A percentile compares a stretch with the other conserved stretches of the same genome.
phyloP scores from a whole-genome alignment of 495 filamentous ascomycete genomes.

The Aspergillus campestris region DNA sequence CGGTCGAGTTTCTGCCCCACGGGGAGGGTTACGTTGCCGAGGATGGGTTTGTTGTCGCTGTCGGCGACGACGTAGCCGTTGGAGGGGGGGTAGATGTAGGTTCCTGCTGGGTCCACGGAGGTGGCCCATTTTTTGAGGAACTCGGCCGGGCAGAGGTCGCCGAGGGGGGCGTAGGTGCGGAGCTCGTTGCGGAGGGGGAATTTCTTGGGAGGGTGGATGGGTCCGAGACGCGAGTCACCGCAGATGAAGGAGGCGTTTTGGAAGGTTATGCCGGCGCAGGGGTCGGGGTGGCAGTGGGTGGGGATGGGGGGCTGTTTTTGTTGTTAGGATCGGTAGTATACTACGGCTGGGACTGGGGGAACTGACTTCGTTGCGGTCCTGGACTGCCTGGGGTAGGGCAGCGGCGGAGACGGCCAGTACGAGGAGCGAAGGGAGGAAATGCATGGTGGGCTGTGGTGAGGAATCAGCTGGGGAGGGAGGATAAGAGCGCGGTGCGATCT shows the following conservation, averaged over 20 bases:
- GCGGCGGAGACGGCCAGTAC: too few relatives aligned
- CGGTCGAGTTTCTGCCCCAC: conserved; percentile 44
- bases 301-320: too few relatives aligned
- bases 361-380: too few relatives aligned
- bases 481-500: too few relatives aligned
- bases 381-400: too few relatives aligned
- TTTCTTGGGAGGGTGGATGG: conserved; percentile 27
- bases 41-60: conserved; percentile 24
- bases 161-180: conserved; percentile 39
- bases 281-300: conserved; percentile 2
- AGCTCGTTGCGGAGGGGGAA: conserved; percentile 31
- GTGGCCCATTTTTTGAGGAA: conserved; percentile 43
- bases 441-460: neutral
- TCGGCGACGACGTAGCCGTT: conserved; percentile 34
- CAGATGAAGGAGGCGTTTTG: conserved; percentile 35
- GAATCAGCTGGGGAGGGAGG: too few relatives aligned
- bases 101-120: conserved; percentile 15
- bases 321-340: too few relatives aligned
- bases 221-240: conserved; percentile 45
- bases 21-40: conserved; percentile 36
- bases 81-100: conserved; percentile 33
- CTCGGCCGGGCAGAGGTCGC: conserved; percentile 35
- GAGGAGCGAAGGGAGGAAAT: too few relatives aligned
- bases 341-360: too few relatives aligned
- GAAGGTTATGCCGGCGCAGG: conserved; percentile 34